Conservation (phyloP, 345 rosid genomes). For the Eucalyptus melliodora region DNA sequence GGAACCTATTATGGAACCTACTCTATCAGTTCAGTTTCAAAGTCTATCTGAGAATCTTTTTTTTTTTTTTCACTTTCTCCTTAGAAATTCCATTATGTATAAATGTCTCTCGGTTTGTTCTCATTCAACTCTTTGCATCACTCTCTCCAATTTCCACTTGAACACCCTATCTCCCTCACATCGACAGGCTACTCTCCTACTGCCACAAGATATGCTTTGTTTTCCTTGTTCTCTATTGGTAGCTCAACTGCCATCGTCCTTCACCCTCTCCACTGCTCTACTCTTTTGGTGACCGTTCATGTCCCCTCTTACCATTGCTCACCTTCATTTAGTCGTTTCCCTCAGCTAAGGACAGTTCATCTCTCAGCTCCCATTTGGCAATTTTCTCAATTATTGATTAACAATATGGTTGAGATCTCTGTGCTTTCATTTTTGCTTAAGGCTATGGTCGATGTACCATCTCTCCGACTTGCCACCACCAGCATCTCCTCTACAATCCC, state of each 20-base stretch:
- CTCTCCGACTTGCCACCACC: background rate
- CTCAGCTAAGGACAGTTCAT: background rate
- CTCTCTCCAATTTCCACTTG: background rate
- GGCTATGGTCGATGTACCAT: background rate
- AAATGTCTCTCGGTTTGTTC: background rate
- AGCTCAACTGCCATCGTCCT: background rate
- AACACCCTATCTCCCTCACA: background rate
- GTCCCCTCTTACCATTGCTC: background rate
- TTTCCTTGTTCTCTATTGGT: background rate
- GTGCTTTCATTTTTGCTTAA: background rate
- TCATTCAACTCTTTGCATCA: background rate
- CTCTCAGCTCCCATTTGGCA: background rate
- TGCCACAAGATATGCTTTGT: background rate
- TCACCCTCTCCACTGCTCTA: background rate
- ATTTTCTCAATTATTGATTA: background rate
- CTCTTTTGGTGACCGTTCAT: background rate
- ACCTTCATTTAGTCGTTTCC: no score
- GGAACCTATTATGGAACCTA: background rate
- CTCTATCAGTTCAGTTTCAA: rapidly evolving
- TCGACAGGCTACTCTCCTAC: background rate
- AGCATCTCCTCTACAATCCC: background rate
- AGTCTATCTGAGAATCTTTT: background rate
- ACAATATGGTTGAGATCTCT: background rate
- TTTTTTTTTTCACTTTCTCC: background rate
- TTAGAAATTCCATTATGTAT: background rate